Conservation (phyloP, 441 rosid genomes). For the Eutrema salsugineum region DNA sequence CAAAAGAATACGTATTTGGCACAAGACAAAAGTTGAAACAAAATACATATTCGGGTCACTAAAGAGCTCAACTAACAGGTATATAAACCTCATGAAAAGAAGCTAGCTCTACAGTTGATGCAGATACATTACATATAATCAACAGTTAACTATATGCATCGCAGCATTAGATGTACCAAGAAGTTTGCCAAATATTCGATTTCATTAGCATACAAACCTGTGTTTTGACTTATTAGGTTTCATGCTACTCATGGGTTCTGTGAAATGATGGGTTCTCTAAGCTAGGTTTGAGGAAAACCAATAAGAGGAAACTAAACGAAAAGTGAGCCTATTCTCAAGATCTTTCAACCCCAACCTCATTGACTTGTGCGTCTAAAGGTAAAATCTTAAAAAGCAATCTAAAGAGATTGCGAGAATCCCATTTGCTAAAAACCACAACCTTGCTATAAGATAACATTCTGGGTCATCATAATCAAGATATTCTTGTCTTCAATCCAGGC, state of each 20-base stretch:
- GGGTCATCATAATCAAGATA: not conserved
- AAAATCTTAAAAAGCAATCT: not conserved
- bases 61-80: not conserved
- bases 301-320: not conserved
- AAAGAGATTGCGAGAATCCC: not conserved
- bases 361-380: conserved; percentile 9
- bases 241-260: not conserved
- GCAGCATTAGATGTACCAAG: not conserved
- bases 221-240: not conserved
- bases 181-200: not conserved
- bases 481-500: not conserved
- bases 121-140: not conserved
- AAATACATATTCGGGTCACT: not conserved
- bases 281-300: not conserved
- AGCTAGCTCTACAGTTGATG: not conserved
- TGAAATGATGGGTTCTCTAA: not conserved
- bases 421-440: not conserved
- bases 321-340: not conserved
- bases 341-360: not conserved
- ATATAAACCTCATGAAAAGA: not conserved
- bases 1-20: not conserved
- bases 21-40: not conserved
- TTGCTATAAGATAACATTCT: not conserved
- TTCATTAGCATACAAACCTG: not conserved
- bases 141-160: not conserved